Evolutionary conservation across 192 early-diverging fungal species (phyloP).

Genomic region (Coemansia reversa): DNA sequence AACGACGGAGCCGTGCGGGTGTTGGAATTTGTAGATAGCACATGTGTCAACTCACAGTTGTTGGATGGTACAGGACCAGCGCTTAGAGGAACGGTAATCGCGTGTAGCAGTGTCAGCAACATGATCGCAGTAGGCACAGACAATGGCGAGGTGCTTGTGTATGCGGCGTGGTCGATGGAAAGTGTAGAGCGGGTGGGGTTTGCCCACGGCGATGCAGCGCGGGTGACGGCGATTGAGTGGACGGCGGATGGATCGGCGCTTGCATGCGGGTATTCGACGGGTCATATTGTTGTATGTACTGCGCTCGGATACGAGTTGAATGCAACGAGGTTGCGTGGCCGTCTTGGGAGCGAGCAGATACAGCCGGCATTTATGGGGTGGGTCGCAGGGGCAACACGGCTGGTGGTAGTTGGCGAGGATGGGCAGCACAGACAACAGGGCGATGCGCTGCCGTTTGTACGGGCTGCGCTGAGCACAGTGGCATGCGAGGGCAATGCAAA

Average conservation of each 20-base stretch:
- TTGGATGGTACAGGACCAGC: constrained; percentile 1
- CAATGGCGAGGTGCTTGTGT: constrained; percentile 28
- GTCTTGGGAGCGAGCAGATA: not conserved
- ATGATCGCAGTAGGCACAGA: constrained; percentile 32
- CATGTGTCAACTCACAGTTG: not conserved
- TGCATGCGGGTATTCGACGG: constrained; percentile 40
- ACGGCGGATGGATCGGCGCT: constrained; percentile 34
- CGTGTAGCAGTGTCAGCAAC: constrained; percentile 22
- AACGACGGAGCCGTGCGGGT: constrained; percentile 30
- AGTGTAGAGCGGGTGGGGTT: constrained; percentile 5
- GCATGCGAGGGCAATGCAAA: constrained; percentile 32
- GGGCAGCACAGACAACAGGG: constrained; percentile 15
- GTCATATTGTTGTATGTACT: constrained; percentile 36
- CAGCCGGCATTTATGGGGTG: constrained; percentile 20
- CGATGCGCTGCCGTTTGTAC: constrained; percentile 37
- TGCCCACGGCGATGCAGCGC: constrained; percentile 14
- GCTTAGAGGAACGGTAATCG: constrained; percentile 17
- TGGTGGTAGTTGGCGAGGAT: constrained; percentile 16
- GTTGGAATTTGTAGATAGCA: not conserved
- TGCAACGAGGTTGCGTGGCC: constrained; percentile 23
- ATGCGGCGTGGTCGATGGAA: constrained; percentile 1
- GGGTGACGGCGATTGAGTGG: constrained; percentile 31
- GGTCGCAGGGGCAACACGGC: constrained; percentile 21
- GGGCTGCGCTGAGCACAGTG: constrained; percentile 22
- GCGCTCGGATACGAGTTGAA: constrained; percentile 44